Evolutionary conservation across 305 asterid species (phyloP), one percentile per base, ranked within the genome.

Genomic region (Fraxinus dipetala): DNA sequence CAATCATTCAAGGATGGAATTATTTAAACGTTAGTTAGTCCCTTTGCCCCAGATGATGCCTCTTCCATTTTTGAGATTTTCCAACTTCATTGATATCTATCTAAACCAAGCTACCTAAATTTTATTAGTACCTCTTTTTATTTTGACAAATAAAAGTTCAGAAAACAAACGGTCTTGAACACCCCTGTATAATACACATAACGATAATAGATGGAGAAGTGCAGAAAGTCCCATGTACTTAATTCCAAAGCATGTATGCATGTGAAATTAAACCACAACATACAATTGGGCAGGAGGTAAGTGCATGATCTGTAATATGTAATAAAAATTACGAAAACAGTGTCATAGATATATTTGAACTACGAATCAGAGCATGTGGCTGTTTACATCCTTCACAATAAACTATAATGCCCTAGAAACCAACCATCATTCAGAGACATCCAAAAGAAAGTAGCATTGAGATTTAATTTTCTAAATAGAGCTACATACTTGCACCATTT

Each of bases 401-500:
- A 28, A 36, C 65, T 20, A 5, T 24, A 67, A 36, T 61, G 63
- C 38, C 72, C 16, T 20, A 72, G 22, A 13, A 84, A 77, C 45
- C 38, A n/a, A 40, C 26, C 56, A 73, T 35, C 11, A 54, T 8
- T 51, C 31, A 77, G 80, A 77, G 67, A 72, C 76, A 59, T 80
- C 79, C 28, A 48, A 31, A 70, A 32, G 74, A 28, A 76, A 59
- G 69, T 70, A 78, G 32, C 61, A 77, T 79, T 38, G 67, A 77
- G 61, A 77, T 79, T 14, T 80, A 34, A 56, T 35, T 72, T 59
- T 56, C 54, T 43, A 59, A 48, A n/a, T 40, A 73, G 10, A 76
- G 83, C 45, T 45, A 89, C 97, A 81, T 94, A 96, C 99, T 89
- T 96, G 99, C 88, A 96, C 99, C 92, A 94, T 88, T 89, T 96